Evolutionary conservation across 352 stramenopile species (phyloP), one percentile per base, ranked within the genome.

Genomic region (Globisporangium nunn): DNA sequence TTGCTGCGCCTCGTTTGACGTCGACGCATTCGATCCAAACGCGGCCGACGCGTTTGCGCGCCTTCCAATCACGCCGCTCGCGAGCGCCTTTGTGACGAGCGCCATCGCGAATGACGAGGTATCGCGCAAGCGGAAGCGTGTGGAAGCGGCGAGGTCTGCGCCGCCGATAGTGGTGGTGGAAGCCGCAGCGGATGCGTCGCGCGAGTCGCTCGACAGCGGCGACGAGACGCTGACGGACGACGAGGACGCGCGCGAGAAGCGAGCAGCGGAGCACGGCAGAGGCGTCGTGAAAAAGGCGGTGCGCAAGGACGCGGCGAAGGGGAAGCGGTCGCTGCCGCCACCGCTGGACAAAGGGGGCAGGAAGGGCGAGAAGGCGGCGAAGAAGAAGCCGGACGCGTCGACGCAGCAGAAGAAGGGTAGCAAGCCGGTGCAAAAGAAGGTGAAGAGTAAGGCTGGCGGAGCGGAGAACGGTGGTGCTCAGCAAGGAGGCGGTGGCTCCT

Each of bases 1-100:
- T 6, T 70, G 80, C 35, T 89, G 76, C 28, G 58, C 79, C 2
- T 71, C 78, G 14, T 95, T 89, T 56, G 75, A 93, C 41, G 66
- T 87, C 6, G 71, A 82, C 28, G 51, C 55, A 12, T 88, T 78
- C 46, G 71, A 84, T 44, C 54, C 72, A 11, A 71, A 51, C 10
- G 48, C 64, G 35, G 61, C 68, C 61, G 70, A 81, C 35, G 64
- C 57, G 6, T 71, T 80, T n/a, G 81, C 83, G 17, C 71, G 82
- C 6, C 57, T 93, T 10, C 78, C 80, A 1, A 66, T 80, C 17
- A 62, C 70, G 2, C 77, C 81, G 14, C 75, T 92, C 28, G 48
- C 58, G 7, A 83, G 70, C 7, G 63, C 79, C 18, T 73, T 58
- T 37, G 72, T 92, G 50, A 89, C 82, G 39, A 82, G 62, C 17